Evolutionary conservation across 2,329 filamentous ascomycete genomes (phyloP).

Genomic region (Aspergillus phoenicis): DNA sequence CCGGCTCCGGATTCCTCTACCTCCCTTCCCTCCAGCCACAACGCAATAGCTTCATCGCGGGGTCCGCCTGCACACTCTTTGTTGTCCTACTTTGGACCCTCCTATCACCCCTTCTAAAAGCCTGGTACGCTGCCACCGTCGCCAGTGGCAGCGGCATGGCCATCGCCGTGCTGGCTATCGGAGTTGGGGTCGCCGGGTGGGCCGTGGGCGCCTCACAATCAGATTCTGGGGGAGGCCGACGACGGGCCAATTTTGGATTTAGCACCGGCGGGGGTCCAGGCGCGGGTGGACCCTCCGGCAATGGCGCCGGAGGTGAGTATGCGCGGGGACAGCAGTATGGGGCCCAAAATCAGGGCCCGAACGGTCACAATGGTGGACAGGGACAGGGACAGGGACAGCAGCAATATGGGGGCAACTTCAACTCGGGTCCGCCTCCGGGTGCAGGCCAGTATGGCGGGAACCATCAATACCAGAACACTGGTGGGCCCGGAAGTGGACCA

Average conservation of each 20-base stretch:
- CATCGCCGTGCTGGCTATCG: conserved; percentile 70
- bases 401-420: conserved; percentile 32
- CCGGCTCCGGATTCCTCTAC: conserved; percentile 88
- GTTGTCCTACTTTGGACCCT: conserved; percentile 72
- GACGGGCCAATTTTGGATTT: conserved; percentile 23
- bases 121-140: conserved; percentile 72
- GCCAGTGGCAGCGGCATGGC: conserved; percentile 73
- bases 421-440: conserved; percentile 32
- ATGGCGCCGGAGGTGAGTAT: background rate
- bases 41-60: conserved; percentile 87
- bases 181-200: conserved; percentile 78
- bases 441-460: conserved; percentile 36
- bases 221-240: conserved; percentile 27
- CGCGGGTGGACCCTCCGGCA: background rate
- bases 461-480: conserved; percentile 24
- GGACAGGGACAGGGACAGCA: conserved; percentile 30
- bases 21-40: conserved; percentile 86
- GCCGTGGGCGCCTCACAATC: conserved; percentile 67
- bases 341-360: background rate
- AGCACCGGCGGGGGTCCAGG: background rate
- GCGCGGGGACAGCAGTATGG: background rate
- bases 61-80: conserved; percentile 75
- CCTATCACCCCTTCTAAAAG: conserved; percentile 71
- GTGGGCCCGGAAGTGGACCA: conserved; percentile 23
- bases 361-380: background rate